phyloP scores from a whole-genome alignment of 2,329 filamentous ascomycete species.

The Aureobasidium melanogenum region DNA sequence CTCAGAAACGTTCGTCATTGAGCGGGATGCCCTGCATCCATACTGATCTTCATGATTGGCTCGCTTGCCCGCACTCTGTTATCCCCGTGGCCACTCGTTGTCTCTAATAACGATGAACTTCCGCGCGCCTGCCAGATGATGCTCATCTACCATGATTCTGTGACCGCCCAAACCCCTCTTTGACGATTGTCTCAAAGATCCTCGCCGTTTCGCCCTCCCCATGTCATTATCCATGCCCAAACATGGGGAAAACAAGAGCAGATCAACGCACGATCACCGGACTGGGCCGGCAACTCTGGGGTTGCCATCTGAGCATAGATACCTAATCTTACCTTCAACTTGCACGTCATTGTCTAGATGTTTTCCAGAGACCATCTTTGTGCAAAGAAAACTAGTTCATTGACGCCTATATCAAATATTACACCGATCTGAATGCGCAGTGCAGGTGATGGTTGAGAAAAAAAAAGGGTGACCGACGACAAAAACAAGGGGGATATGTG shows the following conservation, averaged over 20 bases:
- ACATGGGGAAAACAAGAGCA: background rate
- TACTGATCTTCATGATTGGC: background rate
- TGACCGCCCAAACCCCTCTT: background rate
- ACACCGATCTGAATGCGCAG: constrained; percentile 12
- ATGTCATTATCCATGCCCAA: background rate
- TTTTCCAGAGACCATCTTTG: background rate
- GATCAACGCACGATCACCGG: background rate
- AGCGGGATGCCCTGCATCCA: background rate
- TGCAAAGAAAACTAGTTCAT: constrained; percentile 10
- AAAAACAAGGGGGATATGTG: constrained; percentile 8
- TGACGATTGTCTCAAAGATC: background rate
- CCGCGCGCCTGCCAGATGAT: background rate
- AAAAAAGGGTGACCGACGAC: constrained; percentile 5
- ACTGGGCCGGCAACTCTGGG: background rate
- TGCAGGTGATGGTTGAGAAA: constrained; percentile 3
- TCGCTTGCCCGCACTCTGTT: constrained; percentile 1
- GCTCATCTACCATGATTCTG: background rate
- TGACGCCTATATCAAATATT: constrained; percentile 14
- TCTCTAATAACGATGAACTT: background rate
- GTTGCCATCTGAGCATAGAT: background rate
- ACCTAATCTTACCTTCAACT: background rate
- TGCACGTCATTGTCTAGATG: background rate
- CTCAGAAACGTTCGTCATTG: background rate
- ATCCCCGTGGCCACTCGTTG: background rate
- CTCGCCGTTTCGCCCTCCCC: background rate